Conservation (phyloP, 2,329 filamentous ascomycete genomes). For the Aspergillus clavatus region DNA sequence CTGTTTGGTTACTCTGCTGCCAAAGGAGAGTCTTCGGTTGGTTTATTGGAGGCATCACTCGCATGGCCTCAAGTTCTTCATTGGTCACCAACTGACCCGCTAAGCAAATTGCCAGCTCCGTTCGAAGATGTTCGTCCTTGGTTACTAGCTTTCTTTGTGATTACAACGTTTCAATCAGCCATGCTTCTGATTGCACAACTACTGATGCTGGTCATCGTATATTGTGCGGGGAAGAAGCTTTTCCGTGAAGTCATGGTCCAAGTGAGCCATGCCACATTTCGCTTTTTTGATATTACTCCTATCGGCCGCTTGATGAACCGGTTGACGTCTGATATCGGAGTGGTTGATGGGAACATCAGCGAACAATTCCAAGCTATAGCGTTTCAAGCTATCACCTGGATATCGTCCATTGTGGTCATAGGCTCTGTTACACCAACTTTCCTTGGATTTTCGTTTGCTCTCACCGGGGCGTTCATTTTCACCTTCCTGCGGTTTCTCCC, state of each 20-base stretch:
- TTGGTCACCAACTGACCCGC: conserved; percentile 22
- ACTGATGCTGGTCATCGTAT: conserved; percentile 71
- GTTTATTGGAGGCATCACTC: conserved; percentile 5
- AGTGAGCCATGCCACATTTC: conserved; percentile 76
- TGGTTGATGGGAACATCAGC: conserved; percentile 81
- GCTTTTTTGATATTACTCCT: conserved; percentile 87
- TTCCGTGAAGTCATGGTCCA: conserved; percentile 68
- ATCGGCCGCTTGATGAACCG: conserved; percentile 89
- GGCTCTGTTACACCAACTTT: conserved; percentile 73
- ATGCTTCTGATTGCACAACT: conserved; percentile 59
- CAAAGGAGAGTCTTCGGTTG: conserved; percentile 6
- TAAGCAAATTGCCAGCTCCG: conserved; percentile 59
- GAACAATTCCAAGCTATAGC: conserved; percentile 66
- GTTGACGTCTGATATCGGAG: conserved; percentile 83
- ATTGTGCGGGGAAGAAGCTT: conserved; percentile 68
- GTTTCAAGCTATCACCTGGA: conserved; percentile 66
- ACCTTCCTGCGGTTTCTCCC: conserved; percentile 76
- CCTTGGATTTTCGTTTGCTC: conserved; percentile 62
- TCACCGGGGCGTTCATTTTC: conserved; percentile 64
- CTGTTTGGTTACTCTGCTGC: conserved; percentile 15
- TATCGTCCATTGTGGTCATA: conserved; percentile 71
- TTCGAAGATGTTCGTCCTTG: conserved; percentile 65
- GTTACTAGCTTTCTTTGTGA: conserved; percentile 64
- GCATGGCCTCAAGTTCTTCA: conserved; percentile 6
- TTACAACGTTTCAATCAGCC: conserved; percentile 59